These are phyloP conservation scores for Paramecium caudatum DNA, from an alignment of 73 alveolate genomes.

Conservation along the genomic window DNA sequence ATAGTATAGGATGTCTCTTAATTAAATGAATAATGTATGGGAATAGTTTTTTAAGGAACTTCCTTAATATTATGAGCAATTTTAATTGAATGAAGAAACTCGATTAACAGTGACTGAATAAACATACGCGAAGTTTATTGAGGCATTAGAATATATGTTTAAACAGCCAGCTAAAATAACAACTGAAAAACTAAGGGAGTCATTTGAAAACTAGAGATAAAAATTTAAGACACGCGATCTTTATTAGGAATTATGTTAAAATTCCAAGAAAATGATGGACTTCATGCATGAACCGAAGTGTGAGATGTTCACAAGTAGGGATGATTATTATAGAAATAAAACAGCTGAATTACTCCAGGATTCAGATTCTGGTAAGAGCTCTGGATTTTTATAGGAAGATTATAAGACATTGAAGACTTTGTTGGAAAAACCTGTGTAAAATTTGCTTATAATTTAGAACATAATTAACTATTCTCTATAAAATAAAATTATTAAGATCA, in stretches of 20 bases:
- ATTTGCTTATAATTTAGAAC: neutral
- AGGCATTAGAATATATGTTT: constrained; percentile 44
- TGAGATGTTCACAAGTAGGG: constrained; percentile 23
- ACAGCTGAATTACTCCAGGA: neutral
- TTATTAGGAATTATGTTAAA: neutral
- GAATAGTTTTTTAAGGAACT: constrained; percentile 38
- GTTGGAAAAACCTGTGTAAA: neutral
- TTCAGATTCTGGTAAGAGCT: neutral
- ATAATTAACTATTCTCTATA: neutral
- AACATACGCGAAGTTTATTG: neutral
- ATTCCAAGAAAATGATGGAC: constrained; percentile 32
- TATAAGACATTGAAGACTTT: neutral
- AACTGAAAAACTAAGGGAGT: neutral
- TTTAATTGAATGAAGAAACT: constrained; percentile 59
- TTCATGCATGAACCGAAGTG: constrained; percentile 50
- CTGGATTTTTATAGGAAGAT: constrained; percentile 25
- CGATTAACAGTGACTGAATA: constrained; percentile 40
- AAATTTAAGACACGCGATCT: constrained; percentile 18
- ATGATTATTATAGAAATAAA: constrained; percentile 39
- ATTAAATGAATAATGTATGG: constrained; percentile 48
- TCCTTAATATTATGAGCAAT: constrained; percentile 27
- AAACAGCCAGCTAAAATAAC: constrained; percentile 54
- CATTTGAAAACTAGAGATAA: constrained; percentile 13
- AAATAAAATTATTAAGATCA: neutral
- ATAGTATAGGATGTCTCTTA: constrained; percentile 4